phyloP scores from a whole-genome alignment of 352 stramenopile genomes.

The Phytopythium ostracodes region DNA sequence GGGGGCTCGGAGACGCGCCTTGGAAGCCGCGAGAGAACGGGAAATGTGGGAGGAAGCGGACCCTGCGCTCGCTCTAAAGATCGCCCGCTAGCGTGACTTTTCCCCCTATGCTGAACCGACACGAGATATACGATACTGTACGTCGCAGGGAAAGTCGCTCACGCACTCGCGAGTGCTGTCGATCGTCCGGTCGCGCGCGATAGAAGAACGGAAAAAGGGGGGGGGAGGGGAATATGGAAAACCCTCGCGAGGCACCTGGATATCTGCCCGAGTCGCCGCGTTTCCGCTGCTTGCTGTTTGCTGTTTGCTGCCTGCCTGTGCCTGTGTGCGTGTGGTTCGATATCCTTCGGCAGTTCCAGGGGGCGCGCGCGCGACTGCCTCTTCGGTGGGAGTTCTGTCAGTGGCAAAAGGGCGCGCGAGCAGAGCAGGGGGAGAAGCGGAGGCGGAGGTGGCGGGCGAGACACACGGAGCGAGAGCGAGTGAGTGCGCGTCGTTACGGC shows the following conservation, averaged over 20 bases:
- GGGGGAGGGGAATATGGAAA: neutral
- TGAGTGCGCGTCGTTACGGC: neutral
- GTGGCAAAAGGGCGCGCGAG: neutral
- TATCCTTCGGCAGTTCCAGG: no score
- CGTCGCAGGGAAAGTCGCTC: neutral
- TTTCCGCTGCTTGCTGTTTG: no score
- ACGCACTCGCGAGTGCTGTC: no score
- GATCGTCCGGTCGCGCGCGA: slow-evolving; percentile 1
- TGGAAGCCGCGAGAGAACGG: neutral
- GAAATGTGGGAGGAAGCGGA: slow-evolving; percentile 2
- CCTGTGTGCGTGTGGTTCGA: no score
- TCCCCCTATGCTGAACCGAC: neutral
- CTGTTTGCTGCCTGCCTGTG: no score
- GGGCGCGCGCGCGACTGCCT: neutral
- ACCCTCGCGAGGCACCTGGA: no score
- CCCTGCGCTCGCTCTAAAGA: neutral
- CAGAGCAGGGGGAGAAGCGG: neutral
- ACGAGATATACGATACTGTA: neutral
- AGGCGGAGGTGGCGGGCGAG: no score
- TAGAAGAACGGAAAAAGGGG: no score
- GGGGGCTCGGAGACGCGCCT: neutral
- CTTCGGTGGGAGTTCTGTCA: neutral
- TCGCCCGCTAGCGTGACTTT: neutral
- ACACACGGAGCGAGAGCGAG: no score
- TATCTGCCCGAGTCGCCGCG: no score